Evolutionary conservation across 2,329 filamentous ascomycete genomes (phyloP), one percentile per base, ranked within the genome.

Genomic region (Fusarium annulatum): DNA sequence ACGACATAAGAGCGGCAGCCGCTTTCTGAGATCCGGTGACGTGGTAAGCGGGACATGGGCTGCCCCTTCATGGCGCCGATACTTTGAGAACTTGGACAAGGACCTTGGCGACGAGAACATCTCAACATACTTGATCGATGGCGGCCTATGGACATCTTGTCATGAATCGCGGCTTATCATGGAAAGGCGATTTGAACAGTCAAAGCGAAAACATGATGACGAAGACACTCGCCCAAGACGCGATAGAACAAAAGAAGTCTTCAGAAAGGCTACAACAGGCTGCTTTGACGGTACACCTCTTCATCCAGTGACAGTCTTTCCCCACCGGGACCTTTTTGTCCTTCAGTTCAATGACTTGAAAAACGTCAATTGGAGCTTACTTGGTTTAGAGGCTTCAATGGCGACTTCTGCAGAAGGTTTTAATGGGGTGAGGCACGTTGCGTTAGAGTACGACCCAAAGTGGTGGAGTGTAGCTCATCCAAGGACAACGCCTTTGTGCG

Each of bases 81-180:
- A 30, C 7, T 36, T 21, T 5, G 3, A 26, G 5, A 59, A 46
- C 16, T 26, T 28, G 1, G 16, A 59, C 14, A 12, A 8, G 7
- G 15, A 23, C 7, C 23, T 15, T 18, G 33, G 33, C 9, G 41
- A 48, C 5, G 71, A 39, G 6, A 61, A 69, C 11, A 14, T 42
- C 0, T 73, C 69, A 7, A 56, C 55, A 5, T 73, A 66, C 6
- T 1, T 67, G 15, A 38, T 72, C 8, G 70, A 73, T 36, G 61
- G 61, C 2, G 68, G 68, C 9, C 5, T 73, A 18, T 72, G 61
- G 68, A 61, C 53, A 1, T 61, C 64, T 4, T 73, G 64, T 5
- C 68, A 58, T 15, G 60, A 69, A 38, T 72, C 69, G 0, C 43
- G 58, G 9, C 30, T 51, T 3, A 11, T 73, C 2, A 72, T 73